phyloP scores from a whole-genome alignment of 768 basidiomycete genomes.

The Dioszegia hungarica region DNA sequence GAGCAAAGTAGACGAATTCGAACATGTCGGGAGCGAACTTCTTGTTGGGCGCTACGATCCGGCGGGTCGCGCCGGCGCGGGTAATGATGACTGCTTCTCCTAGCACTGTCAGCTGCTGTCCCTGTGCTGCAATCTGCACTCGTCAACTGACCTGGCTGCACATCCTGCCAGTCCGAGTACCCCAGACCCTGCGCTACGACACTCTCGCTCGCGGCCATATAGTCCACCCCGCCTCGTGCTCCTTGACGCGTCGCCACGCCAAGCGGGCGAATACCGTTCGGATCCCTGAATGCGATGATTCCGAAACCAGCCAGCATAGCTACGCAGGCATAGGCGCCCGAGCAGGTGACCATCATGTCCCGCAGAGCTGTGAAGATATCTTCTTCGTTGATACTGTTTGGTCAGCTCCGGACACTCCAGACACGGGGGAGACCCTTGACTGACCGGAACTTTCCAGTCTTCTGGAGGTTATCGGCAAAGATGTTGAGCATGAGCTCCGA shows the following conservation, averaged over 20 bases:
- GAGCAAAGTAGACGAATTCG: conserved; percentile 96
- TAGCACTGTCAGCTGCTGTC: conserved; percentile 39
- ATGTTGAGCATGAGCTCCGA: conserved; percentile 96
- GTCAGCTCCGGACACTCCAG: not conserved
- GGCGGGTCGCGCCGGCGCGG: conserved; percentile 53
- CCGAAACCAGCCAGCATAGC: conserved; percentile 99
- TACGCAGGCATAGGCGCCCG: conserved; percentile 92
- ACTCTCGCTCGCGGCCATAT: conserved; percentile 89
- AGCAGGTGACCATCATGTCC: conserved; percentile 79
- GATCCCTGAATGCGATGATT: conserved; percentile 95
- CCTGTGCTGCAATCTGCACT: not conserved
- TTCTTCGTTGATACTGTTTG: conserved; percentile 77
- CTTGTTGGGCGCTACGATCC: conserved; percentile 61
- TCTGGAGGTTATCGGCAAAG: conserved; percentile 93
- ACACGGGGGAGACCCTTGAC: not conserved
- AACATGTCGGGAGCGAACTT: conserved; percentile 96
- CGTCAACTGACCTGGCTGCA: conserved; percentile 56
- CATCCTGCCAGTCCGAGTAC: conserved; percentile 88
- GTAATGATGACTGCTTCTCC: conserved; percentile 97
- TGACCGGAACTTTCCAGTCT: conserved; percentile 90
- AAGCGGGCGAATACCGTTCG: conserved; percentile 91
- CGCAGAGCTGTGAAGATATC: conserved; percentile 94
- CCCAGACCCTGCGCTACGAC: conserved; percentile 92
- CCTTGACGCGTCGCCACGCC: conserved; percentile 70
- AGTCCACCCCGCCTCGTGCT: conserved; percentile 63